These are phyloP conservation scores for Ceratobasidium sp. DNA, from an alignment of 1,284 basidiomycete genomes.

Conservation along the genomic window DNA sequence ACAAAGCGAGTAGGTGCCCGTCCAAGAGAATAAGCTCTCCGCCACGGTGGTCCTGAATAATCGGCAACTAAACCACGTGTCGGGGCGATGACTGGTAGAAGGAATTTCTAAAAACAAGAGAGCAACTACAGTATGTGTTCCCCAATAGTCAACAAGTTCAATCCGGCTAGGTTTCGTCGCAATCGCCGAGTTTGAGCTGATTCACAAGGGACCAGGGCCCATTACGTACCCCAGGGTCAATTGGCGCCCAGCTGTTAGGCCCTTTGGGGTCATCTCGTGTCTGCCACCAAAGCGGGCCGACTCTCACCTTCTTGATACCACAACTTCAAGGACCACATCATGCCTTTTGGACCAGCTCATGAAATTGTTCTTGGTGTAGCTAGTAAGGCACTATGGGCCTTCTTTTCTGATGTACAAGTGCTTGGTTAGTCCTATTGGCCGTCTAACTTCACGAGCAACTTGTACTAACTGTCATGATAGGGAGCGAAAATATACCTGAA, in stretches of 20 bases:
- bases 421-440: slow-evolving; percentile 67
- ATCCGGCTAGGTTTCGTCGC: no score
- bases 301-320: slow-evolving; percentile 31
- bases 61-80: no score
- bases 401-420: slow-evolving; percentile 88
- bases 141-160: no score
- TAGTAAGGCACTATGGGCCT: slow-evolving; percentile 79
- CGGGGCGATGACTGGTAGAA: no score
- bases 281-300: slow-evolving; percentile 2
- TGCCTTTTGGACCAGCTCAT: slow-evolving; percentile 68
- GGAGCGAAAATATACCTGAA: slow-evolving; percentile 80
- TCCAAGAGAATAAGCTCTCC: background rate
- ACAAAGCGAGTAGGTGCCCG: no score
- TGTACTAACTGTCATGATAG: background rate
- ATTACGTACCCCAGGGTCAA: background rate
- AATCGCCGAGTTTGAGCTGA: no score
- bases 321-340: slow-evolving; percentile 44
- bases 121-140: no score
- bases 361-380: slow-evolving; percentile 77
- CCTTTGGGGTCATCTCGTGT: slow-evolving; percentile 13
- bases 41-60: background rate
- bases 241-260: slow-evolving; percentile 30
- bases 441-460: background rate
- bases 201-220: no score
- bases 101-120: no score